Evolutionary conservation across 352 stramenopile genomes (phyloP).

Genomic region (Pythium periplocum): DNA sequence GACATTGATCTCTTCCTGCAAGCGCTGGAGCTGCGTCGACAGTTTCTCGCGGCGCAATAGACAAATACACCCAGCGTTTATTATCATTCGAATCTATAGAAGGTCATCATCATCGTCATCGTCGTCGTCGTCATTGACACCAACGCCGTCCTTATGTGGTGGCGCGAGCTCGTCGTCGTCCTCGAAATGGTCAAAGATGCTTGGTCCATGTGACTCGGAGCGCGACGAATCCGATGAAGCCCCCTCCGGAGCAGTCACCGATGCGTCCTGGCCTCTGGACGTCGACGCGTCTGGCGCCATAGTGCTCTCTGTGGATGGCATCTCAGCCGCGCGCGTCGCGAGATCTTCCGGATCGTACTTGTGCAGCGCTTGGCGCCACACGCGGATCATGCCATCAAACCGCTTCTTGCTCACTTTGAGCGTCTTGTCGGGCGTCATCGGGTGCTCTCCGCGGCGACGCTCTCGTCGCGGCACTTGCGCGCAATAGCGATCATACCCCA

Average conservation of each 20-base stretch:
- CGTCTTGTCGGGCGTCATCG: conserved; percentile 79
- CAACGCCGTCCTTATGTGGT: no score
- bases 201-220: conserved; percentile 12
- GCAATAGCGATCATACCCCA: conserved; percentile 88
- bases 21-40: conserved; percentile 55
- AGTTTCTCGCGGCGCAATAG: conserved; percentile 59
- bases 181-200: conserved; percentile 72
- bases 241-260: no score
- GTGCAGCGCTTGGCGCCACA: conserved; percentile 79
- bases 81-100: conserved; percentile 24
- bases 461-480: conserved; percentile 50
- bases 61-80: background rate
- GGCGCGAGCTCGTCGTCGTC: conserved; percentile 27
- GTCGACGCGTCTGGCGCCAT: background rate
- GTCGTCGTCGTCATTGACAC: conserved; percentile 17
- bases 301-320: background rate
- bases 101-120: conserved; percentile 67
- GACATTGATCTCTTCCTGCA: conserved; percentile 79
- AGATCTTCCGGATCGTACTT: conserved; percentile 76
- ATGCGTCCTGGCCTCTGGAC: no score
- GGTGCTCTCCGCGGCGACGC: conserved; percentile 45
- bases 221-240: no score
- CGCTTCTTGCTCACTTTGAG: conserved; percentile 69
- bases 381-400: conserved; percentile 76
- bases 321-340: background rate